Base-by-base conservation (phyloP, 75 land plant genomes). In the Larix kaempferi region DNA sequence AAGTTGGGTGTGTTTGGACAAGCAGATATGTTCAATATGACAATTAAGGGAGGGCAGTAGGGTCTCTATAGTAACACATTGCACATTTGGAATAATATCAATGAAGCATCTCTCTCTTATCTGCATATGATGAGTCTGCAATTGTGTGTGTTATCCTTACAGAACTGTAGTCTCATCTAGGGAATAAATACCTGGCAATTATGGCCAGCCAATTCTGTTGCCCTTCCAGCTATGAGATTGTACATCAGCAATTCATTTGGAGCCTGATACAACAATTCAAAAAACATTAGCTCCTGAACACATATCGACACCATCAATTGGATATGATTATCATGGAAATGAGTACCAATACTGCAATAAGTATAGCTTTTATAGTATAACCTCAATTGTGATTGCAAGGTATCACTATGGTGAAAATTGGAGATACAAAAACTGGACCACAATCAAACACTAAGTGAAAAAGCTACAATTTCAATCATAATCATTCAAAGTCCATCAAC, bases 221-320 rank as follows among this genome's bases (percentile, higher is more conserved):
- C 80, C 60, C 80, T 85, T 59, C 87, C 87, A 83, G 57, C 79
- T 29, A 73, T 58, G 41, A 85, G 85, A 79, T 85, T 67, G 75
- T 85, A 85, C 49, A 83, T 65, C 26, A 85, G 57, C 26, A 85
- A 27, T 65, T 85, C 87, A 78, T 82, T 85, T 6, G 86, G 87
- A 62, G 85, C 82, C 87, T 85, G 86, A 63, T 21, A 73, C 39
- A 52, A 49, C 15, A 56, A 82, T 58, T 11, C 27, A 54, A 23
- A 15, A 57, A 69, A 23, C 33, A 80, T 23, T 16, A 80, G 19
- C 13, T 59, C 7, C 12, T 27, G 49, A 21, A 52, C 21, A 76
- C 80, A 74, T 17, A 52, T 10, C 19, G 72, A 39, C 19, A 5
- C 17, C 17, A 65, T 7, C 69, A 15, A 35, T 41, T 21, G 41